Conservation (phyloP, 495 filamentous ascomycete species). For the Talaromyces liani region DNA sequence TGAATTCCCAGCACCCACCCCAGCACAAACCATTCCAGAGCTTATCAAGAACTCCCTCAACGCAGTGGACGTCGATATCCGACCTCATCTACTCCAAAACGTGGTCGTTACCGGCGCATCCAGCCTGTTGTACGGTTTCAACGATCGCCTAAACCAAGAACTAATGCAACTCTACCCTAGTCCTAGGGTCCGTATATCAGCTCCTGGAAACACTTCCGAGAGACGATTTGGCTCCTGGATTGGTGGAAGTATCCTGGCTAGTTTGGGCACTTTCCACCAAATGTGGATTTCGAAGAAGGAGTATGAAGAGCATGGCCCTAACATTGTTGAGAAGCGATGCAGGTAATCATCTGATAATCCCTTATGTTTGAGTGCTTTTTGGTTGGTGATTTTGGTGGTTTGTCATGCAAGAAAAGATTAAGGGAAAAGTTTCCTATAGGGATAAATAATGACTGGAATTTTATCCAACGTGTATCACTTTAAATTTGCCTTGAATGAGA, state of each 20-base stretch:
- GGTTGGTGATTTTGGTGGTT: not conserved
- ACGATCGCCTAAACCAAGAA: slow-evolving; percentile 79
- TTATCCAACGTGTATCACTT: slow-evolving; percentile 1
- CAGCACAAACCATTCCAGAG: slow-evolving; percentile 67
- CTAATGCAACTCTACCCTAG: slow-evolving; percentile 71
- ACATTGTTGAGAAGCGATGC: slow-evolving; percentile 57
- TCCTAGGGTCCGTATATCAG: slow-evolving; percentile 73
- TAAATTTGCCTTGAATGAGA: not conserved
- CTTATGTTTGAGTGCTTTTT: not conserved
- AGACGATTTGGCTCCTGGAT: slow-evolving; percentile 90
- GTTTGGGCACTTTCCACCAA: slow-evolving; percentile 97
- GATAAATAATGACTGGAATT: not conserved
- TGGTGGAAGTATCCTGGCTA: slow-evolving; percentile 91
- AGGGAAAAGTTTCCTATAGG: not conserved
- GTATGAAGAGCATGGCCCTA: slow-evolving; percentile 51
- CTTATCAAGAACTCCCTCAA: slow-evolving; percentile 70
- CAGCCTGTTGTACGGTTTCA: slow-evolving; percentile 80
- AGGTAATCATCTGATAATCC: slow-evolving; percentile 25
- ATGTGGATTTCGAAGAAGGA: slow-evolving; percentile 88
- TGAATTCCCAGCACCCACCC: slow-evolving; percentile 44
- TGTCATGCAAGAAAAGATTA: not conserved
- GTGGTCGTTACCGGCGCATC: slow-evolving; percentile 90
- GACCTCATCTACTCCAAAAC: slow-evolving; percentile 73
- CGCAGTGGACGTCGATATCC: slow-evolving; percentile 80
- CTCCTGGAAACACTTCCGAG: slow-evolving; percentile 79